Evolutionary conservation across 345 rosid species (phyloP).

Genomic region (Melastoma malabathricum): DNA sequence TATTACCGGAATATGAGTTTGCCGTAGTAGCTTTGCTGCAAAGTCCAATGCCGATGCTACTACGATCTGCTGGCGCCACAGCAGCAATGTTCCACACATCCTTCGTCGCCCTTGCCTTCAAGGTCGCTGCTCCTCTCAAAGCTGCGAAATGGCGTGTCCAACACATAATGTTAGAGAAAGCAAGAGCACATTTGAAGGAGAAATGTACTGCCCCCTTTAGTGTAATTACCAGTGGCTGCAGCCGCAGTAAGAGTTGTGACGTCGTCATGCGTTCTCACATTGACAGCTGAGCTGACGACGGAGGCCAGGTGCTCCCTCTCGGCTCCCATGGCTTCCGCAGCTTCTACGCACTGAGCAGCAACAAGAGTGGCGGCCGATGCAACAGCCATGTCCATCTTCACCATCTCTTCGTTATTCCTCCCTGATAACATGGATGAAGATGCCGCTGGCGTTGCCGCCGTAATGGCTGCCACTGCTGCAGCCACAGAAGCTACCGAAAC

Average conservation of each 20-base stretch:
- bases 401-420: constrained; percentile 47
- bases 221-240: constrained; percentile 69
- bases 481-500: constrained; percentile 90
- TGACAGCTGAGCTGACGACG: constrained; percentile 80
- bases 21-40: constrained; percentile 22
- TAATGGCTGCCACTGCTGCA: constrained; percentile 72
- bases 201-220: too few species aligned
- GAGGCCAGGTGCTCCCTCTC: constrained; percentile 76
- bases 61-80: constrained; percentile 59
- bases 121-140: constrained; percentile 82
- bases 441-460: constrained; percentile 67
- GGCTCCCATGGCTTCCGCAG: constrained; percentile 82
- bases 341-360: constrained; percentile 97
- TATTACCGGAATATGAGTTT: constrained; percentile 22
- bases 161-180: too few species aligned
- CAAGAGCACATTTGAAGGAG: too few species aligned
- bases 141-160: constrained; percentile 19
- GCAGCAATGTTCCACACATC: constrained; percentile 74
- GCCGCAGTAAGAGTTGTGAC: constrained; percentile 87
- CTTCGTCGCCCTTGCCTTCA: constrained; percentile 80
- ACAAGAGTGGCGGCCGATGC: constrained; percentile 90
- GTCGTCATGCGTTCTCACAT: constrained; percentile 74
- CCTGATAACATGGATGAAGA: constrained; percentile 16
- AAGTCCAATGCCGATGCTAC: constrained; percentile 25
- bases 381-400: constrained; percentile 71